phyloP scores from a whole-genome alignment of 1,139 yeast genomes.

The Sugiyamaella grinbergsii region DNA sequence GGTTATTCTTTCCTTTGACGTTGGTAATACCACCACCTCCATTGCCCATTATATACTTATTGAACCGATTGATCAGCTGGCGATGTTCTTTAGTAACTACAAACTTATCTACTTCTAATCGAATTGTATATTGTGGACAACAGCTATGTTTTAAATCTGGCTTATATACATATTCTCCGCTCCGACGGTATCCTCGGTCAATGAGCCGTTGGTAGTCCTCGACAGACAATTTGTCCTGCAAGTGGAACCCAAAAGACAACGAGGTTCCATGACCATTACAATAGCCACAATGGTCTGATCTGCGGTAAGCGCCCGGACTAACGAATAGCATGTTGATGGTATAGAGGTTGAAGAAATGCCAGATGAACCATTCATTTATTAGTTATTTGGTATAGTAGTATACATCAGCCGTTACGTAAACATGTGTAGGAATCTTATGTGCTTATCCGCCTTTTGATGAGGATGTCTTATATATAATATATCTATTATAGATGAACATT shows the following conservation, averaged over 20 bases:
- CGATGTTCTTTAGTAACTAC: constrained; percentile 66
- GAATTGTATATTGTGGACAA: constrained; percentile 79
- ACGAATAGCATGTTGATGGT: constrained; percentile 17
- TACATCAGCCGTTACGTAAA: no score
- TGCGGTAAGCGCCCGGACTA: constrained; percentile 24
- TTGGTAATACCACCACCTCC: neutral
- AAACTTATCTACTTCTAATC: constrained; percentile 56
- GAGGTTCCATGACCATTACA: constrained; percentile 50
- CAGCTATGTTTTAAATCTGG: constrained; percentile 73
- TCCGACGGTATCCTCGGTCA: constrained; percentile 75
- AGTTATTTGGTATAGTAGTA: no score
- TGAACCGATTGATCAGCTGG: constrained; percentile 63
- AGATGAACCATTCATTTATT: no score
- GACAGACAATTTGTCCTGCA: constrained; percentile 50
- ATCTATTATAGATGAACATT: neutral
- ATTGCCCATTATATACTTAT: constrained; percentile 47
- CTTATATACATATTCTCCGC: constrained; percentile 73
- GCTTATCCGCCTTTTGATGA: neutral
- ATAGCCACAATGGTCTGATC: constrained; percentile 54
- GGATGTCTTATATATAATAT: neutral
- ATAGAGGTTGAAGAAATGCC: no score
- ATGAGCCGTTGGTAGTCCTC: constrained; percentile 63
- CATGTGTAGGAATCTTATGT: neutral
- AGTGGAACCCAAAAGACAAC: constrained; percentile 47
- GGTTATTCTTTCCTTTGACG: constrained; percentile 28